phyloP scores from a whole-genome alignment of 179 eudicot genomes.

The Silene noctiflora region DNA sequence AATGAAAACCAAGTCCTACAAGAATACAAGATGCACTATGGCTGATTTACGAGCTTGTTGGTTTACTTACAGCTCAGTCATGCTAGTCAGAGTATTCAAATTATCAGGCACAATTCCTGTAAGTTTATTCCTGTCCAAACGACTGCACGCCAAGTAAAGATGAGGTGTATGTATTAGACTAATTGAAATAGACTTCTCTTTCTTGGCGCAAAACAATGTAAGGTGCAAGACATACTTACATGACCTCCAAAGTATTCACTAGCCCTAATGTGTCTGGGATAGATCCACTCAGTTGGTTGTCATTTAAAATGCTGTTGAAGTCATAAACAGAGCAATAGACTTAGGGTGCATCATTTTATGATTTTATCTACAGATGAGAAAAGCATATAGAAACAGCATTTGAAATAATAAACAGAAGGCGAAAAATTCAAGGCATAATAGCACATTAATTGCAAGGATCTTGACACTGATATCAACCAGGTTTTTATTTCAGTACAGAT shows the following conservation, averaged over 20 bases:
- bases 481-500: background rate
- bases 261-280: constrained; percentile 51
- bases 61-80: constrained; percentile 47
- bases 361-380: background rate
- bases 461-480: background rate
- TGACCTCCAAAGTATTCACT: constrained; percentile 45
- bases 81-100: constrained; percentile 33
- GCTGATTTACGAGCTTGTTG: background rate
- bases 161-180: background rate
- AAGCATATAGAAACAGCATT: background rate
- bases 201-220: background rate
- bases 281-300: constrained; percentile 48
- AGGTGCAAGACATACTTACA: constrained; percentile 53
- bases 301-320: constrained; percentile 53
- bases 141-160: constrained; percentile 35
- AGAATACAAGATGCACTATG: background rate
- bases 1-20: background rate
- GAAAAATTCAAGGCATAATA: background rate
- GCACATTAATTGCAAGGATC: background rate
- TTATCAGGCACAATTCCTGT: constrained; percentile 42
- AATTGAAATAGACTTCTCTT: background rate
- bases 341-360: background rate
- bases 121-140: constrained; percentile 48
- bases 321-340: background rate
- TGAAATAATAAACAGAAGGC: background rate